A percentile compares a stretch with the other conserved stretches of the same genome.
phyloP scores from a whole-genome alignment of 2,329 filamentous ascomycete species.

The Drechslerella dactyloides region DNA sequence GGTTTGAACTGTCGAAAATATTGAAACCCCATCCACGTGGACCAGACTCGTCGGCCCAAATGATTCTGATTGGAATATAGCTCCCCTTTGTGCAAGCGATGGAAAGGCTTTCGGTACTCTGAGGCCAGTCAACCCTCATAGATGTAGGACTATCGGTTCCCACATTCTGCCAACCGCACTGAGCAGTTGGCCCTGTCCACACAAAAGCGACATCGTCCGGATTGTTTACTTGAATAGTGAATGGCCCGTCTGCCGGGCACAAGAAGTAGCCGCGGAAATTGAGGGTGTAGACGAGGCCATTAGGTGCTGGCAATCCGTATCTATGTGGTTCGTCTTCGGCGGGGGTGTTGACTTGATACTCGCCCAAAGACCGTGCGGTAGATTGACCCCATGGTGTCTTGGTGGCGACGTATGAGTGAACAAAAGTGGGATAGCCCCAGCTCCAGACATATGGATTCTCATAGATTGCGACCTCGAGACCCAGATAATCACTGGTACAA shows the following conservation, averaged over 20 bases:
- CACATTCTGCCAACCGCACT: not conserved
- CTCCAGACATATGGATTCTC: not conserved
- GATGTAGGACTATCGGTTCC: not conserved
- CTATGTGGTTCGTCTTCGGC: not conserved
- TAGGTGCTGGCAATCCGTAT: not conserved
- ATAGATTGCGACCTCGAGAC: constrained; percentile 5
- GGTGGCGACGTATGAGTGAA: not conserved
- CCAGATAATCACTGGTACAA: constrained; percentile 1
- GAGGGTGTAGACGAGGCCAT: not conserved
- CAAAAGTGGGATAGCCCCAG: not conserved
- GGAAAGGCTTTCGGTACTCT: not conserved
- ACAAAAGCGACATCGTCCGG: not conserved
- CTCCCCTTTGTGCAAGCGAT: not conserved
- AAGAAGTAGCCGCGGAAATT: constrained; percentile 2
- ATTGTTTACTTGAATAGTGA: not conserved
- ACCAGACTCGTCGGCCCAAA: not conserved
- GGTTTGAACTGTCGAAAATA: not conserved
- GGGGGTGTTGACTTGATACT: not conserved
- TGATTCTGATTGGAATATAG: not conserved
- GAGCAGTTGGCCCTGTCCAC: not conserved
- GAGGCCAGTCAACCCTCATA: not conserved
- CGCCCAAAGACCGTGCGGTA: not conserved
- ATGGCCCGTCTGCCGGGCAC: not conserved
- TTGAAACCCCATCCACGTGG: not conserved
- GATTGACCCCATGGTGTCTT: not conserved